Conservation (phyloP, 2,329 filamentous ascomycete genomes). For the Nigrospora osmanthi region DNA sequence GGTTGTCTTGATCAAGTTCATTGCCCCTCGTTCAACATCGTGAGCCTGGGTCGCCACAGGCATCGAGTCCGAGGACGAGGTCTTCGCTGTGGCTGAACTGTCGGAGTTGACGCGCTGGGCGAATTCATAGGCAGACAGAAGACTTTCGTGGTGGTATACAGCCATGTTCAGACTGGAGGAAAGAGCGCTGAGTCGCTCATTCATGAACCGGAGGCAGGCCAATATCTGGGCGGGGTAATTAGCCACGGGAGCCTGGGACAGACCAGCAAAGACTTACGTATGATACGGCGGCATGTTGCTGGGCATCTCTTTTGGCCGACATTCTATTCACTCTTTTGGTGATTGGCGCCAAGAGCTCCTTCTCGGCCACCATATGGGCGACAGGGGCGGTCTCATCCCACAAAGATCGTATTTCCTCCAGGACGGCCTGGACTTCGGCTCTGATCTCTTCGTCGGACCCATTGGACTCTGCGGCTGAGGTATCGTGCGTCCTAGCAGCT, state of each 20-base stretch:
- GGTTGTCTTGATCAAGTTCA: slow-evolving; percentile 5
- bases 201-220: slow-evolving; percentile 15
- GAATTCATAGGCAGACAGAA: slow-evolving; percentile 9
- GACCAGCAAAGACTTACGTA: too few species aligned
- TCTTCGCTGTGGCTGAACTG: too few species aligned
- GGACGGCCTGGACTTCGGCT: slow-evolving; percentile 13
- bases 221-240: slow-evolving; percentile 9
- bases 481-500: slow-evolving; percentile 6
- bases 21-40: not conserved
- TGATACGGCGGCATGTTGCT: slow-evolving; percentile 5
- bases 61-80: too few species aligned
- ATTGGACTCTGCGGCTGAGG: not conserved
- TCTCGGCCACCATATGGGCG: slow-evolving; percentile 24
- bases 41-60: not conserved
- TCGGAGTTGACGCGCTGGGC: too few species aligned
- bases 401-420: slow-evolving; percentile 20
- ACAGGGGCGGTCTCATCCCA: slow-evolving; percentile 26
- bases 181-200: slow-evolving; percentile 13
- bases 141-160: slow-evolving; percentile 12
- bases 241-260: not conserved
- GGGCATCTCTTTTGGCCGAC: slow-evolving; percentile 2
- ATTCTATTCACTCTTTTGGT: slow-evolving; percentile 4
- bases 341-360: slow-evolving; percentile 18
- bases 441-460: slow-evolving; percentile 5
- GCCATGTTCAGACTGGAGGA: slow-evolving; percentile 10